Percentiles rank a stretch among this genome's conserved stretches.
Conservation (phyloP, 2,329 filamentous ascomycete species). For the Paradendryphiella salina region DNA sequence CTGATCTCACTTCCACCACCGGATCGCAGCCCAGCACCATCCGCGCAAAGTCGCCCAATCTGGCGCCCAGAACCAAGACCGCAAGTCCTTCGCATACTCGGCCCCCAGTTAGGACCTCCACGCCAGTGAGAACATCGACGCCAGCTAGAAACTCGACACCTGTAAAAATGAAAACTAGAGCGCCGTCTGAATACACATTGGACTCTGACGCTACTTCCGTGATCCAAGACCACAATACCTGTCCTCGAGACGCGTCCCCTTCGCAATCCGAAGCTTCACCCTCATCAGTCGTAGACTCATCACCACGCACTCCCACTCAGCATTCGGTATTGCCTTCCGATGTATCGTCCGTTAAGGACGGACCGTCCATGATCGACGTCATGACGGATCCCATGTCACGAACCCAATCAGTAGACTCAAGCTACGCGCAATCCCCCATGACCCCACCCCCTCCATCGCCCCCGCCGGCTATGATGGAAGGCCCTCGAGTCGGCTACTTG, state of each 20-base stretch:
- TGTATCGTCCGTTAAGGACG: slow-evolving; percentile 38
- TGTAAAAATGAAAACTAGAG: slow-evolving; percentile 36
- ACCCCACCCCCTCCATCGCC: slow-evolving; percentile 70
- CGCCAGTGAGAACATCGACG: slow-evolving; percentile 21
- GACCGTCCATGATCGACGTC: slow-evolving; percentile 51
- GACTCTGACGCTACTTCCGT: slow-evolving; percentile 55
- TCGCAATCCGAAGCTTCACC: slow-evolving; percentile 47
- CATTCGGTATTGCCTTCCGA: slow-evolving; percentile 45
- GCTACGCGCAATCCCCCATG: slow-evolving; percentile 55
- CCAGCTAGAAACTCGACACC: slow-evolving; percentile 31
- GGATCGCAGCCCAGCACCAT: slow-evolving; percentile 48
- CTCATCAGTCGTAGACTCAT: slow-evolving; percentile 49
- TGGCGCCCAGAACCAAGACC: slow-evolving; percentile 27
- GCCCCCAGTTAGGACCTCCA: slow-evolving; percentile 30
- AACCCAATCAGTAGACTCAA: slow-evolving; percentile 40
- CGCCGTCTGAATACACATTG: slow-evolving; percentile 48
- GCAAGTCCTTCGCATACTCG: slow-evolving; percentile 29
- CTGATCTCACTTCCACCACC: slow-evolving; percentile 51
- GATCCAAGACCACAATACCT: slow-evolving; percentile 44
- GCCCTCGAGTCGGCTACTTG: slow-evolving; percentile 88
- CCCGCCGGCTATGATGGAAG: slow-evolving; percentile 66
- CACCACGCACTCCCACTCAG: slow-evolving; percentile 51
- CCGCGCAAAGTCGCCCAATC: slow-evolving; percentile 35
- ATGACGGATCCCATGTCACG: slow-evolving; percentile 47
- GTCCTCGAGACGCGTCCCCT: slow-evolving; percentile 34